Evolutionary conservation across 352 stramenopile species (phyloP).

Genomic region (Phytophthora colocasiae): DNA sequence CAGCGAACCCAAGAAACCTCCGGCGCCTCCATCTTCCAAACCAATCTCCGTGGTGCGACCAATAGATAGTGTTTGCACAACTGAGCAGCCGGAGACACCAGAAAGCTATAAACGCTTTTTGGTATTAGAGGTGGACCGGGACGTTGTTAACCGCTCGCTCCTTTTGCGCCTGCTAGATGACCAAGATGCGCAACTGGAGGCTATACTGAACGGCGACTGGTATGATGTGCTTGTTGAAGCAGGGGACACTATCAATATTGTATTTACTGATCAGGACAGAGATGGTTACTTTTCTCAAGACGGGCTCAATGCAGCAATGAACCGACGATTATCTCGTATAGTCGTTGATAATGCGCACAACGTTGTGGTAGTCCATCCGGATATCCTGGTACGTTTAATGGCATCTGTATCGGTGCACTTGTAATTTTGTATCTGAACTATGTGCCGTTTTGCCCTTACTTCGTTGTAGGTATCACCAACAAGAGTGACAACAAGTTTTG

Average conservation of each 20-base stretch:
- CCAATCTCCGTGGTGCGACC: slow-evolving; percentile 31
- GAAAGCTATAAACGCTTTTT: slow-evolving; percentile 67
- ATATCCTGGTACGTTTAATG: slow-evolving; percentile 64
- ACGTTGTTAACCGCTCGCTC: slow-evolving; percentile 58
- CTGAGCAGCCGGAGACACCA: slow-evolving; percentile 2
- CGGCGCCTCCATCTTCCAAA: slow-evolving; percentile 8
- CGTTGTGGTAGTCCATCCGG: slow-evolving; percentile 74
- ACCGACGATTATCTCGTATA: slow-evolving; percentile 28
- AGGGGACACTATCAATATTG: slow-evolving; percentile 82
- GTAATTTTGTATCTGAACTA: slow-evolving; percentile 11
- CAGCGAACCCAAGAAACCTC: slow-evolving; percentile 16
- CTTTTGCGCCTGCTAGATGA: slow-evolving; percentile 72
- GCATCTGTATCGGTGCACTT: slow-evolving; percentile 10
- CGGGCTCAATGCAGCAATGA: slow-evolving; percentile 2
- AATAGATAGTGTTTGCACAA: slow-evolving; percentile 9
- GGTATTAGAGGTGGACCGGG: slow-evolving; percentile 69
- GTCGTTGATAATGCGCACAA: slow-evolving; percentile 64
- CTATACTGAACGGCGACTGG: slow-evolving; percentile 73
- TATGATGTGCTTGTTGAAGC: slow-evolving; percentile 77
- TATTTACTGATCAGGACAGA: slow-evolving; percentile 66
- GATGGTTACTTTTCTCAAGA: slow-evolving; percentile 55
- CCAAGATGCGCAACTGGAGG: slow-evolving; percentile 64
- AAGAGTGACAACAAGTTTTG: slow-evolving; percentile 79
- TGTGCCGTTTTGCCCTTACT: neutral
- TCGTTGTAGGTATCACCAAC: slow-evolving; percentile 75